phyloP scores from a whole-genome alignment of 2,329 filamentous ascomycete species.

The Macrophomina tecta region DNA sequence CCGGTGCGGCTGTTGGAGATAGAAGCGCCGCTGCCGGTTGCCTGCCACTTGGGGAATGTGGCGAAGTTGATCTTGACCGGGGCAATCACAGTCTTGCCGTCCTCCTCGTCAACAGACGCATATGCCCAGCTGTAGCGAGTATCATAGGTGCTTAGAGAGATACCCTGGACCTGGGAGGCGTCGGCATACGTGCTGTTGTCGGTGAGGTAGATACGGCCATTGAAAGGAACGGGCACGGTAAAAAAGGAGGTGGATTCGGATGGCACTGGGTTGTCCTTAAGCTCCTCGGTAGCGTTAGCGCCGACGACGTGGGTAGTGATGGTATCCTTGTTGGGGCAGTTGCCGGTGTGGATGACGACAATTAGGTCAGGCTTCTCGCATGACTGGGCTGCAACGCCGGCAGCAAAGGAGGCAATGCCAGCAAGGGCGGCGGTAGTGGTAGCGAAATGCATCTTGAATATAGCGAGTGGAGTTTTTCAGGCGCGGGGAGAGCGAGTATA shows the following conservation, averaged over 20 bases:
- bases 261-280: not conserved
- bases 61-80: not conserved
- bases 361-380: conserved; percentile 14
- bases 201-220: not conserved
- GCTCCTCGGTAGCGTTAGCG: not conserved
- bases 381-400: not conserved
- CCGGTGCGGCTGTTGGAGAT: not conserved
- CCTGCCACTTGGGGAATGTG: not conserved
- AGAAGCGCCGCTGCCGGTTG: not conserved
- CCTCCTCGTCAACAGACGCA: not conserved
- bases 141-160: not conserved
- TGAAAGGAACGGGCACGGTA: not conserved
- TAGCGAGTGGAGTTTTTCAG: not conserved
- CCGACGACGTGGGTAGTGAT: conserved; percentile 8
- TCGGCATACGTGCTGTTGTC: not conserved
- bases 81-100: not conserved
- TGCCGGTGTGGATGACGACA: conserved; percentile 3
- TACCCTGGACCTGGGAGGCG: not conserved
- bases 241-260: not conserved
- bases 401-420: not conserved
- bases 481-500: no score
- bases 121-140: not conserved
- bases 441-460: not conserved
- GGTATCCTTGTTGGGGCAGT: not conserved
- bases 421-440: not conserved